These are phyloP conservation scores for Teratosphaeria nubilosa DNA, from an alignment of 2,329 filamentous ascomycete genomes.

Conservation along the genomic window DNA sequence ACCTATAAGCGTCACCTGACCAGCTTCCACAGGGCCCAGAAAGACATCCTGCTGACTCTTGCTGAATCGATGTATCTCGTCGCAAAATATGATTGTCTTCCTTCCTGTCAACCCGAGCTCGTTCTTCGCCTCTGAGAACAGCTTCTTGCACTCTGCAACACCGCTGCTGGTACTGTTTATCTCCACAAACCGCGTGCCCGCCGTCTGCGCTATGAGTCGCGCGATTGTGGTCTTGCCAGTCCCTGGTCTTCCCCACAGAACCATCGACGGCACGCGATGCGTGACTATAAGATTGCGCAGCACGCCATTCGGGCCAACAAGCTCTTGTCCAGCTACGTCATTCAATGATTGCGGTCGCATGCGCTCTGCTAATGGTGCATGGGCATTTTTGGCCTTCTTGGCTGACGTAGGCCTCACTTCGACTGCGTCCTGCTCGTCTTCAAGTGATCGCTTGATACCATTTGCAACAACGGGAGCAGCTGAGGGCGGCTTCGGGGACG, in stretches of 20 bases:
- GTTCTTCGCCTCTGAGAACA: conserved; percentile 74
- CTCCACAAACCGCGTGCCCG: conserved; percentile 81
- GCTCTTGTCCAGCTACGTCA: conserved; percentile 81
- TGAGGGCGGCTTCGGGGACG: conserved; percentile 8
- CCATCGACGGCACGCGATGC: conserved; percentile 84
- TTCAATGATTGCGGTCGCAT: conserved; percentile 81
- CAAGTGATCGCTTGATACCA: conserved; percentile 17
- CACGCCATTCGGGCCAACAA: conserved; percentile 77
- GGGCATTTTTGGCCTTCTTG: conserved; percentile 58
- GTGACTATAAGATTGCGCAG: conserved; percentile 77
- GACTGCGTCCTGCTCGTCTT: conserved; percentile 10
- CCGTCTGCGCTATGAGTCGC: conserved; percentile 72
- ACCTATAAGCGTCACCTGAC: conserved; percentile 82
- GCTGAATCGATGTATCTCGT: conserved; percentile 88
- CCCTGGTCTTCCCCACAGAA: conserved; percentile 76
- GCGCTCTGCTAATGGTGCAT: conserved; percentile 80
- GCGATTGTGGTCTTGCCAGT: conserved; percentile 90
- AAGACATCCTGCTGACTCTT: conserved; percentile 95
- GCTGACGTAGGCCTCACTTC: conserved; percentile 23
- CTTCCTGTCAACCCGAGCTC: conserved; percentile 73
- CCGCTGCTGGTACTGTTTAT: conserved; percentile 88
- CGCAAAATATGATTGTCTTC: conserved; percentile 93
- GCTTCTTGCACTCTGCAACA: conserved; percentile 82
- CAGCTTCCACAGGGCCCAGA: conserved; percentile 80
- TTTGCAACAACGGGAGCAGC: conserved; percentile 11